Conservation (phyloP, 1,284 basidiomycete genomes). For the Malassezia yamatoensis region DNA sequence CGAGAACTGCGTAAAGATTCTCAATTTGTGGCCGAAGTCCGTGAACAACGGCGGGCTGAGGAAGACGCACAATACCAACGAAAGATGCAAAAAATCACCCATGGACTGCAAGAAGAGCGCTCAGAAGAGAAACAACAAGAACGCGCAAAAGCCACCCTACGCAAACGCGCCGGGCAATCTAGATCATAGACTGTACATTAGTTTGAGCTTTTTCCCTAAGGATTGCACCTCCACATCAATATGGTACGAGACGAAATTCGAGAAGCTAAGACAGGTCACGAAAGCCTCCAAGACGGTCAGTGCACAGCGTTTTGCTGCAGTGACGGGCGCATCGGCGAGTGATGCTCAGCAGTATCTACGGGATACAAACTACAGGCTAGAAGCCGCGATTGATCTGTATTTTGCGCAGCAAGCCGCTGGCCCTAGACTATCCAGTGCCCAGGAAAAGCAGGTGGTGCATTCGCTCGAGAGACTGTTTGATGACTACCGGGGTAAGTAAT, state of each 20-base stretch:
- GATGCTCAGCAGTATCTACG: conserved; percentile 12
- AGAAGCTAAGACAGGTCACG: conserved; percentile 1
- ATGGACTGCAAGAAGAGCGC: conserved; percentile 74
- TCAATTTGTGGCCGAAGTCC: conserved; percentile 67
- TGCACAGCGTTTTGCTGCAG: conserved; percentile 5
- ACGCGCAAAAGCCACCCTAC: conserved; percentile 53
- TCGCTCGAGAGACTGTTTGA: conserved; percentile 62
- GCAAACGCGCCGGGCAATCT: conserved; percentile 27
- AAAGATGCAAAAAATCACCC: conserved; percentile 59
- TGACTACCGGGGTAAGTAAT: conserved; percentile 52
- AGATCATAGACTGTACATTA: neutral
- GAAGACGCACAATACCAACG: conserved; percentile 58
- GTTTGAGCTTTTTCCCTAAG: neutral
- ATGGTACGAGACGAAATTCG: neutral
- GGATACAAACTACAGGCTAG: neutral
- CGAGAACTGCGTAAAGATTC: conserved; percentile 91
- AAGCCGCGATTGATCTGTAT: conserved; percentile 12
- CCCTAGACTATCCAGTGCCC: conserved; percentile 11
- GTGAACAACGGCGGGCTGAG: conserved; percentile 70
- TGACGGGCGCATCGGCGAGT: conserved; percentile 1
- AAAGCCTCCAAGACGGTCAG: conserved; percentile 3
- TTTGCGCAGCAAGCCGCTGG: neutral
- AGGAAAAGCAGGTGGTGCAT: conserved; percentile 27
- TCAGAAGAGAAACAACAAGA: conserved; percentile 88
- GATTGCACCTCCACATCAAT: neutral